These are phyloP conservation scores for Cryptosporidium xiaoi DNA, from an alignment of 169 alveolate genomes.

Conservation along the genomic window DNA sequence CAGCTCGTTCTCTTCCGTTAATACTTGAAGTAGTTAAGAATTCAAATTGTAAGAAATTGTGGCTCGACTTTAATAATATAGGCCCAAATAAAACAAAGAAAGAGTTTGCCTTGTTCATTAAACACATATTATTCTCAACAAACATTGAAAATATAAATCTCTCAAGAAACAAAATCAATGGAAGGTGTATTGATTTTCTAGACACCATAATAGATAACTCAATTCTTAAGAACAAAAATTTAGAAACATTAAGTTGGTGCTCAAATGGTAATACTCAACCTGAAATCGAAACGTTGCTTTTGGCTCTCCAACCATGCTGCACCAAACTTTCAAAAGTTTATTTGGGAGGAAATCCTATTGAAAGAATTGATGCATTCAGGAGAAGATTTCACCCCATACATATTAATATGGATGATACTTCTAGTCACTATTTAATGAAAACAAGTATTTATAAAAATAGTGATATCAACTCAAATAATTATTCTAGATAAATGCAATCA, in stretches of 20 bases:
- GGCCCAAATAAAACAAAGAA: constrained; percentile 60
- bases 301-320: constrained; percentile 59
- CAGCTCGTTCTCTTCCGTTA: constrained; percentile 57
- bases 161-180: constrained; percentile 61
- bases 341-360: constrained; percentile 65
- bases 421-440: constrained; percentile 5
- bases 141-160: constrained; percentile 22
- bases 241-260: constrained; percentile 64
- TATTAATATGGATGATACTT: constrained; percentile 40
- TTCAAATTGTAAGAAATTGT: constrained; percentile 30
- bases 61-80: constrained; percentile 41
- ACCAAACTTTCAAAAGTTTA: constrained; percentile 9
- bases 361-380: constrained; percentile 67
- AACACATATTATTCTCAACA: constrained; percentile 53
- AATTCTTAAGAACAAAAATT: constrained; percentile 16
- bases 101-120: constrained; percentile 40
- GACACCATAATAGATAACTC: constrained; percentile 45
- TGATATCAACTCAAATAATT: too few relatives aligned
- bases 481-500: too few relatives aligned
- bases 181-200: constrained; percentile 63
- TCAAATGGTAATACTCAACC: constrained; percentile 72
- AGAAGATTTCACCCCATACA: constrained; percentile 50
- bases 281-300: constrained; percentile 49
- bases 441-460: not conserved
- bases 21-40: constrained; percentile 41